Conservation (phyloP, 495 filamentous ascomycete species). For the Neurospora intermedia region DNA sequence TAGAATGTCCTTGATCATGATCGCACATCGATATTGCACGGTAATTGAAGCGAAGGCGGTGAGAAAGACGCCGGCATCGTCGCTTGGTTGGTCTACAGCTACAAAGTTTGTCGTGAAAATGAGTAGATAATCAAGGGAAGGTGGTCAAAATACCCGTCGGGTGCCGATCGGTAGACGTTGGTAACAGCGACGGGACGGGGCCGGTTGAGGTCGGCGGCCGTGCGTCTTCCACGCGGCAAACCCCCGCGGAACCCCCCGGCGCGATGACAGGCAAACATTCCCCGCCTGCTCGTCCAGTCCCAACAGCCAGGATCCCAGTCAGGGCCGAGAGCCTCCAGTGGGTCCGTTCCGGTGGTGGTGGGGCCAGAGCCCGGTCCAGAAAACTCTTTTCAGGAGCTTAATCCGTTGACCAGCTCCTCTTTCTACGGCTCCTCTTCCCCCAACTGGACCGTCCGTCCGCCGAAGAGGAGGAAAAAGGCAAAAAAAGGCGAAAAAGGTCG, state of each 20-base stretch:
- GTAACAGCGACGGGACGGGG: background rate
- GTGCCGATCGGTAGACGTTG: background rate
- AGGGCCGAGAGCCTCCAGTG: background rate
- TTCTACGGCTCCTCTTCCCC: background rate
- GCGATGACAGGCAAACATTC: background rate
- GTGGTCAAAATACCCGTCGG: background rate
- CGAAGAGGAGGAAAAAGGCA: background rate
- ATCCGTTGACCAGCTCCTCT: background rate
- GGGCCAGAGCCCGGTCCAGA: background rate
- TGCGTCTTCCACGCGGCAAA: background rate
- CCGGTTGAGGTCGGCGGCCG: background rate
- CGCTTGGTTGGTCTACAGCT: background rate
- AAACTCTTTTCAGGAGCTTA: background rate
- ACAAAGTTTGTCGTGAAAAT: background rate
- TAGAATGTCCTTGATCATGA: background rate
- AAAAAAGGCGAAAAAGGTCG: background rate
- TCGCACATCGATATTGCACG: background rate
- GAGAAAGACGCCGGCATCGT: background rate
- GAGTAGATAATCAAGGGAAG: background rate
- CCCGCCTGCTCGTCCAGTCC: background rate
- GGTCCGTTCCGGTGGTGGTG: background rate
- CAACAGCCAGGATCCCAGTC: background rate
- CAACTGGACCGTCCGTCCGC: background rate
- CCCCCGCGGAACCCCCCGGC: background rate
- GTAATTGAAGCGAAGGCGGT: background rate